Conservation (phyloP, 805 yeast species). For the Yarrowia sp. region DNA sequence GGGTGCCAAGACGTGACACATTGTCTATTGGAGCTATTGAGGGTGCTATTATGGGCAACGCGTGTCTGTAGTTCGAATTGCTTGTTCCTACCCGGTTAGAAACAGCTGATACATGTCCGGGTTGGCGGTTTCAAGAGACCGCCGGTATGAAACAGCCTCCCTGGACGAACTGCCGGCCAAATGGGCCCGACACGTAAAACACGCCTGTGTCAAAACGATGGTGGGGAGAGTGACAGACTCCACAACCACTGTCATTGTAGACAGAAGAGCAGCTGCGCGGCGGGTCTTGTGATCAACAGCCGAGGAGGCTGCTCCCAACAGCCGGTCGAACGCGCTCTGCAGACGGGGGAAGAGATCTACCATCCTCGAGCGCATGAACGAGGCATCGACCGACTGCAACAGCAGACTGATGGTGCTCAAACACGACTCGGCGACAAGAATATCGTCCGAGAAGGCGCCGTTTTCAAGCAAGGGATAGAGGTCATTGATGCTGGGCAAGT, state of each 20-base stretch:
- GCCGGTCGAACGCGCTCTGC: constrained; percentile 41
- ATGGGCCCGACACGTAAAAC: constrained; percentile 23
- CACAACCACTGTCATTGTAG: constrained; percentile 13
- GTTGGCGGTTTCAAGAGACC: constrained; percentile 15
- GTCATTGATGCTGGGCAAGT: constrained; percentile 60
- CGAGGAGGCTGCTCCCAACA: constrained; percentile 4
- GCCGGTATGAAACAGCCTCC: constrained; percentile 15
- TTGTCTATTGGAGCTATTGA: no score
- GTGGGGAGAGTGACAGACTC: constrained; percentile 15
- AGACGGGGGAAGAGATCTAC: constrained; percentile 41
- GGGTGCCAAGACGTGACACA: constrained; percentile 9
- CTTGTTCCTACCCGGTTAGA: background rate
- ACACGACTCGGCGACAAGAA: constrained; percentile 48
- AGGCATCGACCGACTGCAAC: constrained; percentile 46
- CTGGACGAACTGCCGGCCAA: constrained; percentile 6
- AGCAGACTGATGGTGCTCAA: constrained; percentile 47
- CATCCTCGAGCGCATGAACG: constrained; percentile 50
- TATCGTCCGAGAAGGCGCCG: constrained; percentile 48
- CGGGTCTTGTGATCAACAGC: constrained; percentile 29
- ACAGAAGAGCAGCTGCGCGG: constrained; percentile 3
- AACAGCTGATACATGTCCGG: constrained; percentile 24
- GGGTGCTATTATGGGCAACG: no score
- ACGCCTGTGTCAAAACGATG: constrained; percentile 6
- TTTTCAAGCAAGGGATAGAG: constrained; percentile 58
- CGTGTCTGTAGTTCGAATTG: no score